Evolutionary conservation across 495 filamentous ascomycete genomes (phyloP).

Genomic region (Neurospora discreta): DNA sequence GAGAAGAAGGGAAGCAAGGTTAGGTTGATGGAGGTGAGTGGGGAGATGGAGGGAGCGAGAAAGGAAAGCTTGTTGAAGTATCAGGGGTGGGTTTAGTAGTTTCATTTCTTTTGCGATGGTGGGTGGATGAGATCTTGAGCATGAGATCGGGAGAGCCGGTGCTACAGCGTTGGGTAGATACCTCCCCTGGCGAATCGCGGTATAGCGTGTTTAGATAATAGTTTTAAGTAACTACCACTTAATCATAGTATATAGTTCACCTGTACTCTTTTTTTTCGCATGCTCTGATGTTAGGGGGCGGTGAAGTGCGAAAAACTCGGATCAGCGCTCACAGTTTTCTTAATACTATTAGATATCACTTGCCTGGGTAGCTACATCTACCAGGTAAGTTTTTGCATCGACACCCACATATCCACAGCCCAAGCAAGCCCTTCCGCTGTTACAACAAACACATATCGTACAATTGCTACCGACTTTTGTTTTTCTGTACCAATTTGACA

Average conservation of each 20-base stretch:
- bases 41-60: constrained; percentile 78
- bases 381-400: too few species aligned
- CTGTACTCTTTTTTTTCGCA: too few species aligned
- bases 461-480: not conserved
- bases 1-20: constrained; percentile 59
- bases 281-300: too few species aligned
- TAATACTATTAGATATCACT: too few species aligned
- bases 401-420: too few species aligned
- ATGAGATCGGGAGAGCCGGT: not conserved
- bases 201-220: not conserved
- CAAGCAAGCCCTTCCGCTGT: not conserved
- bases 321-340: too few species aligned
- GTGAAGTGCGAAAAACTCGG: too few species aligned
- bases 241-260: not conserved
- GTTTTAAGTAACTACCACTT: not conserved
- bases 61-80: constrained; percentile 53
- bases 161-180: not conserved
- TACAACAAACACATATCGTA: not conserved
- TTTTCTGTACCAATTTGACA: not conserved
- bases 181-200: not conserved
- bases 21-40: constrained; percentile 64
- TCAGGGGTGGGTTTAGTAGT: constrained; percentile 44
- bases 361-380: too few species aligned
- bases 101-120: too few species aligned
- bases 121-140: not conserved